Percentiles rank a stretch among this genome's conserved stretches.
These are phyloP conservation scores for Cymbopogon flexuosus DNA, from an alignment of 202 grass and related monocot genomes.

Conservation along the genomic window DNA sequence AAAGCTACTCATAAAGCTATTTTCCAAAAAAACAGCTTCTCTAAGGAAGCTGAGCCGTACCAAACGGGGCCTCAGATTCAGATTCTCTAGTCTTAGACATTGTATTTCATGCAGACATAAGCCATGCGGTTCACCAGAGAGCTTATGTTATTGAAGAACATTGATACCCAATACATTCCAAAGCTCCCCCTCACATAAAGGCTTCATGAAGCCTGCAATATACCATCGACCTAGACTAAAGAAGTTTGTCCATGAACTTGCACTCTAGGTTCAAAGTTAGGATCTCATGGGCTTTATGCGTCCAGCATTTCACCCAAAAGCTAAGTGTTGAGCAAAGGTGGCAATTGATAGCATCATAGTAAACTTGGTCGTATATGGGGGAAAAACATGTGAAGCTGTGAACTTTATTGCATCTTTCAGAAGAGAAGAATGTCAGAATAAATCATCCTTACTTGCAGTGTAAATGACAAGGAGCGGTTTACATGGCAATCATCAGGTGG, in stretches of 20 bases:
- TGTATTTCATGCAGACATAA: too few relatives aligned
- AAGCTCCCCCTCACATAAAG: too few relatives aligned
- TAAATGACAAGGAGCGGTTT: conserved; percentile 86
- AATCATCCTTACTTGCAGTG: conserved; percentile 65
- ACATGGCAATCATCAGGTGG: conserved; percentile 98
- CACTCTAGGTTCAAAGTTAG: not conserved
- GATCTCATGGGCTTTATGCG: not conserved
- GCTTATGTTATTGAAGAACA: too few relatives aligned
- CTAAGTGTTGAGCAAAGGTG: not conserved
- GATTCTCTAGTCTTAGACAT: too few relatives aligned
- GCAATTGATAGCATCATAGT: not conserved
- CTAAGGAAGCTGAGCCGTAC: too few relatives aligned
- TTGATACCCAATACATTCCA: too few relatives aligned
- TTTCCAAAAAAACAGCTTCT: too few relatives aligned
- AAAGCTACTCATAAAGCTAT: too few relatives aligned
- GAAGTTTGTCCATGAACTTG: not conserved
- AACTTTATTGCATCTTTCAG: not conserved
- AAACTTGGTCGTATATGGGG: not conserved
- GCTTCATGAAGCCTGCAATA: not conserved
- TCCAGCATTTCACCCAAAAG: not conserved
- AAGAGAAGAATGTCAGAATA: conserved; percentile 29
- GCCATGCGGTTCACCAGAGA: too few relatives aligned
- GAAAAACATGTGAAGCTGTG: not conserved
- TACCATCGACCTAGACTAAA: not conserved
- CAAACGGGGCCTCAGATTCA: too few relatives aligned